A percentile compares a stretch with the other conserved stretches of the same genome.
Evolutionary conservation across 306 rosid genomes (phyloP).

Genomic region (Vicia villosa): DNA sequence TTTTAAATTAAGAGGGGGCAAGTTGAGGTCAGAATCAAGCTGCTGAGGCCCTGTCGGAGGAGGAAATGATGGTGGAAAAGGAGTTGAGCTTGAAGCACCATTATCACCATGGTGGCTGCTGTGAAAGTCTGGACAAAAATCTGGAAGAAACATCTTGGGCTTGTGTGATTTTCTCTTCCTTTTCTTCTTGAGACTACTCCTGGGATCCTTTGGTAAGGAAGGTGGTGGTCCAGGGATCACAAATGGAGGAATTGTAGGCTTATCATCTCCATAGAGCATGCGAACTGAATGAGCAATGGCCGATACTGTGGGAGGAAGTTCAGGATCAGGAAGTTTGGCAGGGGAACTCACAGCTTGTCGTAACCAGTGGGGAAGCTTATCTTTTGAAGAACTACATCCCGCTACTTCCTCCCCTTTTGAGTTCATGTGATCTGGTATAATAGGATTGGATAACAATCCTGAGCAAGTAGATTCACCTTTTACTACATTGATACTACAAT

Average conservation of each 20-base stretch:
- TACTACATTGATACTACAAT: conserved; percentile 47
- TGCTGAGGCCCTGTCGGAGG: conserved; percentile 55
- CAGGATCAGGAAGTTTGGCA: conserved; percentile 66
- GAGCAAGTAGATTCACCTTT: conserved; percentile 61
- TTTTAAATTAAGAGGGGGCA: conserved; percentile 49
- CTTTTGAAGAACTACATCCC: conserved; percentile 72
- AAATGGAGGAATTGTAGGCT: conserved; percentile 86
- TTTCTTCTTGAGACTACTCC: conserved; percentile 68
- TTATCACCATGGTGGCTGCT: conserved; percentile 45
- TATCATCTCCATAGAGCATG: conserved; percentile 80
- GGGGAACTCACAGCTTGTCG: conserved; percentile 90
- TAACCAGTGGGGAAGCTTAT: conserved; percentile 96
- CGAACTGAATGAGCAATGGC: conserved; percentile 96
- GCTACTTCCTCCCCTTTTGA: conserved; percentile 58
- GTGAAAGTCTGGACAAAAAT: conserved; percentile 50
- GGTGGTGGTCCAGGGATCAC: conserved; percentile 94
- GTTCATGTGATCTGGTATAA: conserved; percentile 44
- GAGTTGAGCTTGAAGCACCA: conserved; percentile 68
- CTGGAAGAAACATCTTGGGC: conserved; percentile 46
- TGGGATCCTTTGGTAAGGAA: conserved; percentile 84
- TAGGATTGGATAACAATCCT: conserved; percentile 52
- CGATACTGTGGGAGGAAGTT: conserved; percentile 87
- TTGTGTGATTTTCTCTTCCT: conserved; percentile 58
- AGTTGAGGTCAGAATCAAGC: conserved; percentile 62
- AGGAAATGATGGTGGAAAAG: conserved; percentile 60